Conservation (phyloP, 345 rosid genomes). For the Euclidium syriacum region DNA sequence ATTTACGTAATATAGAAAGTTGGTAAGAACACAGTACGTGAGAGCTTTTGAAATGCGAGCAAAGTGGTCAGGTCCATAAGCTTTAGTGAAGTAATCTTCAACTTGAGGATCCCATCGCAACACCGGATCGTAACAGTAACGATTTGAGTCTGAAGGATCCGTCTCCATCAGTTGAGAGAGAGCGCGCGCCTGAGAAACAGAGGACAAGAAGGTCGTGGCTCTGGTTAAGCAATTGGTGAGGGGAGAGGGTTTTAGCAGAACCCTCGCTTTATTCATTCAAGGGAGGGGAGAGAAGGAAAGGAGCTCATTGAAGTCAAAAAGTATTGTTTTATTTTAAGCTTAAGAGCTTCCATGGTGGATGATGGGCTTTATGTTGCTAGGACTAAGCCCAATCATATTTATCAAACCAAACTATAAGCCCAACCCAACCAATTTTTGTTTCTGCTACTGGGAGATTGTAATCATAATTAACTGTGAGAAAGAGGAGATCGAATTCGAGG, state of each 20-base stretch:
- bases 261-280: constrained; percentile 67
- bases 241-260: constrained; percentile 34
- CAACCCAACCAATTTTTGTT: no score
- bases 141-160: constrained; percentile 51
- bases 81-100: constrained; percentile 70
- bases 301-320: neutral
- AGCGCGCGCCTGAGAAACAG: constrained; percentile 13
- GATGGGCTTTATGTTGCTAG: constrained; percentile 10
- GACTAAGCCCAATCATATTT: constrained; percentile 2
- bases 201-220: constrained; percentile 24
- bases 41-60: constrained; percentile 71
- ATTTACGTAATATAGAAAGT: neutral
- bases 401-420: no score
- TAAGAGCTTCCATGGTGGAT: constrained; percentile 9
- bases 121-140: constrained; percentile 71
- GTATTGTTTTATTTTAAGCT: neutral
- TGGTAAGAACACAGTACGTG: constrained; percentile 37
- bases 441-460: no score
- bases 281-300: neutral
- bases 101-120: constrained; percentile 83
- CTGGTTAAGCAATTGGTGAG: constrained; percentile 5
- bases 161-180: constrained; percentile 29
- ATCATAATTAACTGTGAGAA: no score
- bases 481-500: no score
- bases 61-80: constrained; percentile 72